These are phyloP conservation scores for Draba incana DNA, from an alignment of 345 rosid genomes.

Conservation along the genomic window DNA sequence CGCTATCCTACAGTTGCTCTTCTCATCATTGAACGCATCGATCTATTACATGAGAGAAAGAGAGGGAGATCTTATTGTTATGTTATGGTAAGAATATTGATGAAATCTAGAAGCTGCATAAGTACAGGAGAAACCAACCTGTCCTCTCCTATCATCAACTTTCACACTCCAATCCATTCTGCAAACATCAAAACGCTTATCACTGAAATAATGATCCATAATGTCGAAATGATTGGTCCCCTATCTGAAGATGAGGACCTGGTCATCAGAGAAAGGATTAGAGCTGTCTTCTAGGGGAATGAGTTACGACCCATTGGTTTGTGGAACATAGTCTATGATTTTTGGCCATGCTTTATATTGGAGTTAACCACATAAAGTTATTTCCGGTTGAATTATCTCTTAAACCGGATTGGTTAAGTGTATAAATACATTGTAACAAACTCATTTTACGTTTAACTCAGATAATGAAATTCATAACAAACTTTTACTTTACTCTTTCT, in stretches of 20 bases:
- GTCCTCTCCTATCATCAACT: slow-evolving; percentile 77
- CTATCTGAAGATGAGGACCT: slow-evolving; percentile 85
- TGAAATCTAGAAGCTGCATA: neutral
- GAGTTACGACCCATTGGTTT: slow-evolving; percentile 7
- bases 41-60: slow-evolving; percentile 58
- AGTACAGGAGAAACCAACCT: slow-evolving; percentile 56
- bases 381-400: no score
- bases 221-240: slow-evolving; percentile 92
- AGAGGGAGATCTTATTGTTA: slow-evolving; percentile 7
- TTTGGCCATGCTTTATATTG: no score
- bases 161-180: slow-evolving; percentile 87
- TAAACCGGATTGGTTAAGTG: no score
- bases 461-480: no score
- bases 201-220: slow-evolving; percentile 94
- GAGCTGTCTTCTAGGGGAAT: slow-evolving; percentile 22
- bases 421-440: no score
- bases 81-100: neutral
- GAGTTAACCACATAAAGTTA: no score
- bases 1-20: slow-evolving; percentile 68
- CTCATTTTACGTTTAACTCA: no score
- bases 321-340: slow-evolving; percentile 71
- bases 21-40: slow-evolving; percentile 70
- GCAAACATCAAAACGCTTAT: slow-evolving; percentile 83
- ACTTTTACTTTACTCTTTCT: no score
- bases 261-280: slow-evolving; percentile 36